Base-by-base conservation (phyloP, 2,329 filamentous ascomycete species). In the Curvularia sp. region DNA sequence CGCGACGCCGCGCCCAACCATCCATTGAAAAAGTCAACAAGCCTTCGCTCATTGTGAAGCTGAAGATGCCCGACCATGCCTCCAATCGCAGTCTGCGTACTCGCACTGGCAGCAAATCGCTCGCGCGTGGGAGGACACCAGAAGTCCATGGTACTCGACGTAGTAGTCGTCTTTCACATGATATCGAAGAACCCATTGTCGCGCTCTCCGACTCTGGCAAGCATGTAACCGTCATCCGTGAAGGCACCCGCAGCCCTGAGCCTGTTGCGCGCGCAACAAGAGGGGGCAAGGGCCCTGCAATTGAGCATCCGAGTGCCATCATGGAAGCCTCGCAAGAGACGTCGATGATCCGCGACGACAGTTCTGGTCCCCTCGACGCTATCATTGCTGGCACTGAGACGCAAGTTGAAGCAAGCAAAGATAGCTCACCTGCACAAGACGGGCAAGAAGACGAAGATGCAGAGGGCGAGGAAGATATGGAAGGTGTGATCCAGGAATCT, bases 111-210 rank as follows among this genome's bases (percentile, higher is more conserved):
- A 78, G 78, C 55, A 77, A 77, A 47, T 72, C 74, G 9, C 58
- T 70, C 32, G 55, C 64, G 18, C 75, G 77, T 27, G 77, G 76
- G n/a, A 74, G 67, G 50, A 77, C 78, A 9, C 74, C 75, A 60
- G 66, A 79, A 58, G 63, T 68, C 15, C 69, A 65, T 0, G 74
- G 72, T 28, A 78, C 77, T 38, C 79, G 86, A 62, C 81, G 85
- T 60, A 87, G 82, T 62, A 87, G 84, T 69, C 85, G 87, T 45
- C 80, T 86, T 18, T 86, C 82, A 23, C 84, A 86, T 60, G 84
- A 86, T 62, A 78, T 83, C 3, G 81, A 84, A 25, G 82, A 84
- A 34, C 81, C 84, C 32, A 80, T 88, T 13, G 76, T 86, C 45
- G 84, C 83, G 15, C 76, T 88, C 43, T 84, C 85, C 3, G 83